A percentile compares a stretch with the other conserved stretches of the same genome.
Evolutionary conservation across 306 rosid genomes (phyloP).

Genomic region (Glycine latifolia): DNA sequence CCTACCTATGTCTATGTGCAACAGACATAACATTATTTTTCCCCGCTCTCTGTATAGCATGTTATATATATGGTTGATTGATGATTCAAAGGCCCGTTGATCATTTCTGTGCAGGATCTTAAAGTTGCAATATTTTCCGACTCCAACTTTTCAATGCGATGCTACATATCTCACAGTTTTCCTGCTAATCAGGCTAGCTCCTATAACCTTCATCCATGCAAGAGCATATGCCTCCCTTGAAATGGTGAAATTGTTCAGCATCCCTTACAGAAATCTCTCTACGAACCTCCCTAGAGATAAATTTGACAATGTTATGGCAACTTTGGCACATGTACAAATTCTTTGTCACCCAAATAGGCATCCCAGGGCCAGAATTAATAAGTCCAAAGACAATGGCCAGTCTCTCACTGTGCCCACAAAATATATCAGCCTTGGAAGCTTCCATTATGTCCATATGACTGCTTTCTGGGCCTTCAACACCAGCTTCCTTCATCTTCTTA

Average conservation of each 20-base stretch:
- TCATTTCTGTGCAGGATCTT: background rate
- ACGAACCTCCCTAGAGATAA: slow-evolving; percentile 76
- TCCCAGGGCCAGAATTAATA: slow-evolving; percentile 83
- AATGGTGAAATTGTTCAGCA: slow-evolving; percentile 83
- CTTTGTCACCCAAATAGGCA: slow-evolving; percentile 86
- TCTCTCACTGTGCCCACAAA: slow-evolving; percentile 95
- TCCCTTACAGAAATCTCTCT: slow-evolving; percentile 88
- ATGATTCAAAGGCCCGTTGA: slow-evolving; percentile 12
- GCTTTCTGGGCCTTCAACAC: slow-evolving; percentile 51
- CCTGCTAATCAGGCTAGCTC: slow-evolving; percentile 43
- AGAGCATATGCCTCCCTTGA: slow-evolving; percentile 87
- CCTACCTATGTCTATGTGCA: background rate
- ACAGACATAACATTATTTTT: background rate
- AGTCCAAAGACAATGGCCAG: slow-evolving; percentile 81
- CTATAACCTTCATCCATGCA: slow-evolving; percentile 82
- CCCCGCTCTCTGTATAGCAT: background rate
- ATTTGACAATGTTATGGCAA: slow-evolving; percentile 76
- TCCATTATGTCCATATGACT: slow-evolving; percentile 56
- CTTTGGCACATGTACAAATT: slow-evolving; percentile 86
- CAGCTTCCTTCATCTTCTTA: slow-evolving; percentile 70
- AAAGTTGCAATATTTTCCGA: slow-evolving; percentile 18
- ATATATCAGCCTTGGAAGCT: slow-evolving; percentile 85
- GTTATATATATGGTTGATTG: slow-evolving; percentile 32
- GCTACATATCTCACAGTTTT: slow-evolving; percentile 33
- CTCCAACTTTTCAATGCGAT: slow-evolving; percentile 20